Base-by-base conservation (phyloP, 148 eudicot genomes). In the Drosera capensis region DNA sequence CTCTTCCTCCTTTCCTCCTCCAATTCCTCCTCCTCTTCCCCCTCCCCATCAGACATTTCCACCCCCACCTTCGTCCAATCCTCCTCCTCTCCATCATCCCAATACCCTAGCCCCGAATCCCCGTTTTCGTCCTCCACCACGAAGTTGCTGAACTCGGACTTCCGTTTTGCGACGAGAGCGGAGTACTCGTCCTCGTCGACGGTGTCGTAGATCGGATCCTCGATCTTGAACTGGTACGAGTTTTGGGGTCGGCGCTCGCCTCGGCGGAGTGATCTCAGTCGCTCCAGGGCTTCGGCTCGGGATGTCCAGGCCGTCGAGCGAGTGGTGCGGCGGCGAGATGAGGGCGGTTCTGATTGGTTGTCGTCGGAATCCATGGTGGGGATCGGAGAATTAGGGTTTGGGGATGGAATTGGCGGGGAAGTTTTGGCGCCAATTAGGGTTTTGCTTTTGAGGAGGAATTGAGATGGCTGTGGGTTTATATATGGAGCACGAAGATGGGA, bases 51-150 rank as follows among this genome's bases (percentile, higher is more conserved):
- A 0, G 79, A 74, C 26, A 51, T 20, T 0, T 60, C 48, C 0
- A 44, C 60, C 0, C 70, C 76, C 9, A 80, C 69, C 7, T 55
- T 49, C 0, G 85, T 55, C 99, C 99, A 92, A 24, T 92, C 99
- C 51, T 81, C 99, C 39, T 92, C 99, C 65, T 85, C 77, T 15
- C 99, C 99, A 17, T 73, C 81, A 18, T 92, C 99, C 4, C 74
- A 60, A 49, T 85, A 81, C 0, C 80, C 99, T 12, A 79, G 48
- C n/a, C 71, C 23, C 2, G 38, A 57, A 17, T 34, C 51, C 0
- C 49, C 70, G 8, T 61, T 80, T 2, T 72, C 48, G 46, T 73
- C 90, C 20, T 79, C 82, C 5, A 78, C 82, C 1, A 92, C 74
- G 55, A 92, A 92, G 14, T 67, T 75, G 22, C 73, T 22, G 52